Evolutionary conservation across 495 filamentous ascomycete species (phyloP).

Genomic region (Lasiosphaeria hispida): DNA sequence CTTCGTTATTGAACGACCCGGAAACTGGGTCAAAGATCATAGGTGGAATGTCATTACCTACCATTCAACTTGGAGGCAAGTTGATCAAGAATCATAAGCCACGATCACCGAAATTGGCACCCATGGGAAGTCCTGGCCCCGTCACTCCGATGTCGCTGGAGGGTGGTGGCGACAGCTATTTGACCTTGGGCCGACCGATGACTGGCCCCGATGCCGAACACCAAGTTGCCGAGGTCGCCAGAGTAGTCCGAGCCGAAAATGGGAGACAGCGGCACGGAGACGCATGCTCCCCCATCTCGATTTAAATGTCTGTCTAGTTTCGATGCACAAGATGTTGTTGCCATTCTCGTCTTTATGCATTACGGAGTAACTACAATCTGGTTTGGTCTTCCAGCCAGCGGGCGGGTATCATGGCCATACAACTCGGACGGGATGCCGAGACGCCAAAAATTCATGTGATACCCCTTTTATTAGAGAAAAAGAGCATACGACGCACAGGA

Average conservation of each 20-base stretch:
- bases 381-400: background rate
- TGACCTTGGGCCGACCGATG: constrained; percentile 41
- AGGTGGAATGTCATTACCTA: background rate
- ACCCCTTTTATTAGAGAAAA: background rate
- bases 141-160: constrained; percentile 76
- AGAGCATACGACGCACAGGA: too few species aligned
- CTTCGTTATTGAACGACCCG: too few species aligned
- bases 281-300: background rate
- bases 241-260: background rate
- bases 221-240: background rate
- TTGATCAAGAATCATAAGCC: constrained; percentile 45
- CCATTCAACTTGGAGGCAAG: constrained; percentile 9
- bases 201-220: background rate
- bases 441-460: background rate
- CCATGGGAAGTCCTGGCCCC: constrained; percentile 71
- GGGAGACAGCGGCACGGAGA: background rate
- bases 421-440: background rate
- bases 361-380: too few species aligned
- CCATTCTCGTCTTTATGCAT: too few species aligned
- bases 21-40: background rate
- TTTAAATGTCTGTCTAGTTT: too few species aligned
- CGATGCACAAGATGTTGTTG: too few species aligned
- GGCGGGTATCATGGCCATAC: background rate
- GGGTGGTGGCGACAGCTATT: constrained; percentile 48
- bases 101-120: constrained; percentile 61